Evolutionary conservation across 1,139 yeast genomes (phyloP).

Genomic region (Lodderomyces elongisporus): DNA sequence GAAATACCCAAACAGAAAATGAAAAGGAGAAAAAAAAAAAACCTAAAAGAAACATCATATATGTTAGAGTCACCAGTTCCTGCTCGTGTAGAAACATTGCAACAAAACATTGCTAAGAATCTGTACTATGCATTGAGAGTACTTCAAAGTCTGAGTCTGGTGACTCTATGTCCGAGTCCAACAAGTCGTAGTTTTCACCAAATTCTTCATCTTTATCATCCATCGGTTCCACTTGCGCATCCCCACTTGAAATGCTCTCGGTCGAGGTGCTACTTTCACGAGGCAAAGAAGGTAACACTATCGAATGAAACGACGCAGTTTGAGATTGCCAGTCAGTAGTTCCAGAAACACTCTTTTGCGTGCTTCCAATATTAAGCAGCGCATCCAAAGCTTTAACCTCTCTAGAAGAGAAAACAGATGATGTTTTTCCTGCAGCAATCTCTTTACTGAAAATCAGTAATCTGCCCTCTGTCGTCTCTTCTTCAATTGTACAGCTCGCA

Average conservation of each 20-base stretch:
- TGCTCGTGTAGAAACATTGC: too few species aligned
- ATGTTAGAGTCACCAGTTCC: too few species aligned
- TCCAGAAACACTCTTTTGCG: too few species aligned
- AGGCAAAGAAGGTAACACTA: constrained; percentile 34
- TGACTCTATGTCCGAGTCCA: constrained; percentile 27
- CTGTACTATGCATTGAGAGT: constrained; percentile 18
- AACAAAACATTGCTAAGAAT: too few species aligned
- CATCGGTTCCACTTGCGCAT: neutral
- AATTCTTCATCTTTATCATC: constrained; percentile 1
- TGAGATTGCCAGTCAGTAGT: too few species aligned
- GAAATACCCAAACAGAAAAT: neutral
- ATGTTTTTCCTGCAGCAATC: neutral
- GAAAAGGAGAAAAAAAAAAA: neutral
- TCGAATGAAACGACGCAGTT: constrained; percentile 24
- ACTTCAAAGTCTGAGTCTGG: constrained; percentile 37
- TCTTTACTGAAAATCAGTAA: constrained; percentile 1
- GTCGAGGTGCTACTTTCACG: constrained; percentile 18
- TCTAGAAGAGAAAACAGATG: constrained; percentile 1
- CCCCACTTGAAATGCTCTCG: neutral
- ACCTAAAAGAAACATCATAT: neutral
- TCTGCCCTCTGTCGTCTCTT: constrained; percentile 21
- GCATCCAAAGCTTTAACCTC: too few species aligned
- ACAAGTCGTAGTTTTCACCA: constrained; percentile 27
- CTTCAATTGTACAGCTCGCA: constrained; percentile 23
- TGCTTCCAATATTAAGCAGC: too few species aligned